Percentiles rank a stretch among this genome's conserved stretches.
These are phyloP conservation scores for Tolypocladium pustulatum DNA, from an alignment of 2,329 filamentous ascomycete species.

Conservation along the genomic window DNA sequence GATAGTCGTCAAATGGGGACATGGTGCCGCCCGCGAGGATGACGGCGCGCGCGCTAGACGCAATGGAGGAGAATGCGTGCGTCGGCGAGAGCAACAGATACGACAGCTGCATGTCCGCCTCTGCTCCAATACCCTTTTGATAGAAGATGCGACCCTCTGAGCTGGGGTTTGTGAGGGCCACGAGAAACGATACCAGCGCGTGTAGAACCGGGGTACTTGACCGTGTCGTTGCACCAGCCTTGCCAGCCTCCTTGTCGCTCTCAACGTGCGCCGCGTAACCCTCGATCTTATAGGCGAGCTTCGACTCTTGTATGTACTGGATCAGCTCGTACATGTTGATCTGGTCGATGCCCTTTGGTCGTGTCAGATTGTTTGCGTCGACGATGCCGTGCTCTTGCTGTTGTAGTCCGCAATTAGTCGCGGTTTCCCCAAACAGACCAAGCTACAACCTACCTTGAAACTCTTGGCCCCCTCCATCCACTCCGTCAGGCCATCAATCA, in stretches of 20 bases:
- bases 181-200: constrained; percentile 51
- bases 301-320: constrained; percentile 81
- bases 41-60: constrained; percentile 73
- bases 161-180: constrained; percentile 78
- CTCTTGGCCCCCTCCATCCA: constrained; percentile 51
- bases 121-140: constrained; percentile 29
- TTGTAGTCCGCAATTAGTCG: background rate
- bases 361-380: constrained; percentile 60
- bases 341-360: constrained; percentile 82
- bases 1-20: constrained; percentile 92
- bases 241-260: constrained; percentile 26
- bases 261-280: constrained; percentile 63
- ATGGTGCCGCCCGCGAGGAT: constrained; percentile 93
- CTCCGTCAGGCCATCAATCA: constrained; percentile 66
- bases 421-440: too few relatives aligned
- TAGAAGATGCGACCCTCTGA: constrained; percentile 58
- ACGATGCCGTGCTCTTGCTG: constrained; percentile 53
- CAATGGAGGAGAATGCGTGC: constrained; percentile 80
- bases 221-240: constrained; percentile 7
- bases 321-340: constrained; percentile 89
- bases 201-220: constrained; percentile 41
- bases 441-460: constrained; percentile 24
- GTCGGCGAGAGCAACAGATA: constrained; percentile 89
- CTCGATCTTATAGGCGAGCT: constrained; percentile 88
- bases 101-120: constrained; percentile 50